Percentiles rank a stretch among this genome's conserved stretches.
phyloP scores from a whole-genome alignment of 495 filamentous ascomycete genomes.

The Chaetomidium leptoderma region DNA sequence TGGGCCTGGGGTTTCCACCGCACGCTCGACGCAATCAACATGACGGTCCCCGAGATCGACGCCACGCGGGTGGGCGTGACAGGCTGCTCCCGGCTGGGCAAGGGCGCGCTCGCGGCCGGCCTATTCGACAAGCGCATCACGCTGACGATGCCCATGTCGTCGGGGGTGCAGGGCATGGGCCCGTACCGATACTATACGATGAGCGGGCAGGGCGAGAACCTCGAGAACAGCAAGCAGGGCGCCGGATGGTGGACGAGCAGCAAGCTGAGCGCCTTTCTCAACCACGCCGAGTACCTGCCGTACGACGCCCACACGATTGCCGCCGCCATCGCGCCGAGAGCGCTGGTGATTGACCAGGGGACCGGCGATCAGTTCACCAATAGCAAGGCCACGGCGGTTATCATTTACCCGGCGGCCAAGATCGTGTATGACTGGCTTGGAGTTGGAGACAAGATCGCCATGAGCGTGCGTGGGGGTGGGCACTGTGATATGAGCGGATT shows the following conservation, averaged over 20 bases:
- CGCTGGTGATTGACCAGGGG: constrained; percentile 49
- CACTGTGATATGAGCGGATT: constrained; percentile 50
- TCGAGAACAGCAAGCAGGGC: constrained; percentile 53
- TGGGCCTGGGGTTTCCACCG: constrained; percentile 55
- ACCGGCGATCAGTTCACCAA: constrained; percentile 48
- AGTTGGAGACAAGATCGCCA: constrained; percentile 44
- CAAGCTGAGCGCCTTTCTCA: constrained; percentile 46
- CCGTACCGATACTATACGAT: constrained; percentile 51
- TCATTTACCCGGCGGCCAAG: constrained; percentile 50
- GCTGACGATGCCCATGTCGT: constrained; percentile 54
- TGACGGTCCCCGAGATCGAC: constrained; percentile 49
- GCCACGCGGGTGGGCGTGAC: constrained; percentile 46
- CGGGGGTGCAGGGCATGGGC: constrained; percentile 49
- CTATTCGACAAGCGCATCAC: constrained; percentile 52
- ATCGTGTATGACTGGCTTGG: constrained; percentile 51
- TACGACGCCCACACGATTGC: constrained; percentile 53
- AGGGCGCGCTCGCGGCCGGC: constrained; percentile 49
- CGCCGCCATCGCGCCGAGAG: constrained; percentile 50
- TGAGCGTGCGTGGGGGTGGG: constrained; percentile 47
- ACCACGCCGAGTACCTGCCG: constrained; percentile 46
- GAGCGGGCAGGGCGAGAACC: constrained; percentile 51
- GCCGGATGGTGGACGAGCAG: constrained; percentile 50
- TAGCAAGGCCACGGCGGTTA: constrained; percentile 47
- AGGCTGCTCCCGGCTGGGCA: constrained; percentile 50
- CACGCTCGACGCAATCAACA: constrained; percentile 48